phyloP scores from a whole-genome alignment of 1,284 basidiomycete genomes.

The Fomitopsis palustris region DNA sequence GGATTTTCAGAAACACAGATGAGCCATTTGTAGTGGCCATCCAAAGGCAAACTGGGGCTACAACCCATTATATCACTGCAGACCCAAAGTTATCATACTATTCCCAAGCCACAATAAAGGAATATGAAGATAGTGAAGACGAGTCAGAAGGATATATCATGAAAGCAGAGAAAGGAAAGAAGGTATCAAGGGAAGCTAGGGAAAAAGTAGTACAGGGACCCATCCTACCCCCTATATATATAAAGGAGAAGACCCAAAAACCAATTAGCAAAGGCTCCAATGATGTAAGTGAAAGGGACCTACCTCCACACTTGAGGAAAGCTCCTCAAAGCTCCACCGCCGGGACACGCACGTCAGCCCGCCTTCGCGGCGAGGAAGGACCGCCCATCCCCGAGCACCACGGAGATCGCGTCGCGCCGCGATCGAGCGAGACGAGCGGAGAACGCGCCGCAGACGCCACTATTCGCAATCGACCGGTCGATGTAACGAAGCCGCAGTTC shows the following conservation, averaged over 20 bases:
- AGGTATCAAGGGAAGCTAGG: too few species aligned
- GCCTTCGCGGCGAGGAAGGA: not conserved
- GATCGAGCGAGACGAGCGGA: rapidly evolving
- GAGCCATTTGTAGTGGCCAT: not conserved
- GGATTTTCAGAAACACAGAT: not conserved
- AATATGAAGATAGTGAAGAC: not conserved
- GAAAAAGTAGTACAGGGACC: too few species aligned
- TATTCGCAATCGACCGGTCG: not conserved
- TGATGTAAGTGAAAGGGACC: not conserved
- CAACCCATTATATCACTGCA: not conserved
- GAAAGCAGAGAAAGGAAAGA: too few species aligned
- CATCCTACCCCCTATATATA: too few species aligned
- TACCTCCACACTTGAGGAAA: not conserved
- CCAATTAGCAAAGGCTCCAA: not conserved
- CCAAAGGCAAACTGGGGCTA: not conserved
- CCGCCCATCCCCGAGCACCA: not conserved
- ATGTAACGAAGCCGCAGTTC: not conserved
- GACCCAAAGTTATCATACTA: not conserved
- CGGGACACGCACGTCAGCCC: not conserved
- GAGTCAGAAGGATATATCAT: not conserved
- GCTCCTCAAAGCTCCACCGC: not conserved
- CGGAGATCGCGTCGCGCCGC: not conserved
- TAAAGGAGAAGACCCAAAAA: too few species aligned
- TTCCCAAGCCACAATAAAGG: not conserved
- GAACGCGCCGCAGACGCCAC: too few species aligned